Evolutionary conservation across 2,329 filamentous ascomycete species (phyloP), one percentile per base, ranked within the genome.

Genomic region (Tolypocladium tundrense): DNA sequence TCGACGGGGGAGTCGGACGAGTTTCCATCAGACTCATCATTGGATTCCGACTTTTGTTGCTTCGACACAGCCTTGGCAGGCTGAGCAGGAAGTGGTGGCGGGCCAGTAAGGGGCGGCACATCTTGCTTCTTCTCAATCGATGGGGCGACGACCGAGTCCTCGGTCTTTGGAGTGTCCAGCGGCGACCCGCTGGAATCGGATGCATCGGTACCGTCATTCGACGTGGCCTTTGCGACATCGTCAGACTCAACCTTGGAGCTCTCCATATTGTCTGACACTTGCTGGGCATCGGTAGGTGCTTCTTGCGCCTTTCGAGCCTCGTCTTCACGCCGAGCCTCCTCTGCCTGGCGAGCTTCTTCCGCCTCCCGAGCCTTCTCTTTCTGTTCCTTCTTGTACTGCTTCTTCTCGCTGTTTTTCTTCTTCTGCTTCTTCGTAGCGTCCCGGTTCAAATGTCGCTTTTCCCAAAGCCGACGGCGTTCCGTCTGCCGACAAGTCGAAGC

Each of bases 1-100:
- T 79, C 76, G 2, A 85, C 75, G 0, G 83, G 83, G 8, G 80
- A 83, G 51, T 84, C 83, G 0, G 81, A 85, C 0, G 81, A 83
- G 57, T 85, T 78, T 40, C 77, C 77, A 7, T 79, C 79, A 0
- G 79, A 80, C 1, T 76, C 74, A 59, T 75, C 74, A 54, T 67
- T 69, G 45, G 65, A 56, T 57, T 62, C 64, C 42, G 41, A 41
- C 42, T 63, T 59, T 37, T 60, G 24, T 57, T 65, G 58, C 3
- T 60, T 43, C 11, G 63, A 50, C 27, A 19, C 9, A 33, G 14
- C 59, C 42, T 62, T 56, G 8, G 54, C 11, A 6, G 62, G 53
- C 14, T 37, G 31, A 14, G 16, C 8, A 11, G 65, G 59, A 4
- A 64, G 53, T 39, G 68, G 67, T 19, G 65, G 63, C 16, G 65